Evolutionary conservation across 129 eudicot genomes (phyloP).

Genomic region (Erigeron canadensis): DNA sequence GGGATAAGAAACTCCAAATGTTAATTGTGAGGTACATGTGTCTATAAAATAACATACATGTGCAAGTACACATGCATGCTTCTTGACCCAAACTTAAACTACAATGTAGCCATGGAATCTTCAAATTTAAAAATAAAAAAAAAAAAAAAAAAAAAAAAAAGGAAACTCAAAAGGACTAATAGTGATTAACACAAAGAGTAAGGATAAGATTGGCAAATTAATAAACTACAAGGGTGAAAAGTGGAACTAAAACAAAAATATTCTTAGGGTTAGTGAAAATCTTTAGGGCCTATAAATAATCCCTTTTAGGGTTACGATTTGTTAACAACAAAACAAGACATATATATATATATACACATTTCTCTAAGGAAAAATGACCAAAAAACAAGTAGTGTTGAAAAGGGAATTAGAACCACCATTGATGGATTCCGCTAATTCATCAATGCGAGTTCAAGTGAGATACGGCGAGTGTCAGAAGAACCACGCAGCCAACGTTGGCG

Average conservation of each 20-base stretch:
- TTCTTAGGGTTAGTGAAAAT: conserved; percentile 32
- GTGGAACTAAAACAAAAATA: conserved; percentile 28
- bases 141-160: conserved; percentile 14
- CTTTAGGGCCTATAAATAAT: conserved; percentile 49
- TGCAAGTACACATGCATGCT: conserved; percentile 37
- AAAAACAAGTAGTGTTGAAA: conserved; percentile 44
- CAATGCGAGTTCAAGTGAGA: conserved; percentile 50
- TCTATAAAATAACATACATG: conserved; percentile 28
- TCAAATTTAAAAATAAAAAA: not conserved
- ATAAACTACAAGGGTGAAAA: conserved; percentile 36
- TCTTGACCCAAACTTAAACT: conserved; percentile 28
- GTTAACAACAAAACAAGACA: conserved; percentile 22
- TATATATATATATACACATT: too few species aligned
- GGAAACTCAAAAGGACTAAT: conserved; percentile 32
- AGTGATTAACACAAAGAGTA: conserved; percentile 27
- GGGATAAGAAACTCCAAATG: conserved; percentile 12
- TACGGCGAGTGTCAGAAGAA: conserved; percentile 83
- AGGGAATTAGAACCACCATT: conserved; percentile 40
- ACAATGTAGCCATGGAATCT: conserved; percentile 23
- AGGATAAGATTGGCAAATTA: conserved; percentile 18
- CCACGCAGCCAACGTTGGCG: conserved; percentile 80
- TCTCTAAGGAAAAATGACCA: conserved; percentile 44
- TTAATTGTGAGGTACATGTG: conserved; percentile 11
- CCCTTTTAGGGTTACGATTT: conserved; percentile 59
- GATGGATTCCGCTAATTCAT: conserved; percentile 42